Evolutionary conservation across 2,329 filamentous ascomycete species (phyloP), one percentile per base, ranked within the genome.

Genomic region (Fusarium sp.): DNA sequence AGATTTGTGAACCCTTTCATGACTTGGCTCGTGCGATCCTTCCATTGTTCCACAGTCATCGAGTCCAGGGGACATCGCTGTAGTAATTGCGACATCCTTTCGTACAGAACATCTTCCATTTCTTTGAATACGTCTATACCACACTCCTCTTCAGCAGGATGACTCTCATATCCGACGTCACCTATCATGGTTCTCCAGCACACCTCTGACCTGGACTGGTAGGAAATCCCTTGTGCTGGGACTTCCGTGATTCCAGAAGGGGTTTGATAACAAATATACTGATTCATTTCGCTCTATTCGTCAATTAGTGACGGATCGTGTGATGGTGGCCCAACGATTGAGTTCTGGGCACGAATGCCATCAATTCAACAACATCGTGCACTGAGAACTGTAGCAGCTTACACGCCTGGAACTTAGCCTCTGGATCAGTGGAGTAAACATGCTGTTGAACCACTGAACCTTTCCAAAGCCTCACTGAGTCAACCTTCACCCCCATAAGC

Each of bases 81-180:
- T 38, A 22, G 3, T 11, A 38, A 36, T 1, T 20, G 18, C 18
- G 10, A 3, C 35, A 38, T 38, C 36, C 22, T 11, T 18, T 12
- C 2, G 12, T 38, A 22, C 36, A 39, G 1, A 39, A 15, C 7
- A 1, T 20, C 6, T n/a, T 31, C 28, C 28, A 31, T 8, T 16
- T 48, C 20, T 31, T n/a, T 5, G 13, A 48, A 31, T 10, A 48
- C 0, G 2, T 48, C 28, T 5, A n/a, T 9, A 3, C 45, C 20
- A 6, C 26, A 31, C 0, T 3, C 3, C 2, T 31, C 28, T 30
- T 31, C 20, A 7, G 38, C 22, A 39, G 38, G 38, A 39, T 39
- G 7, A 2, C 12, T 1, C 1, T 13, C 7, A 38, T 14, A 5
- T 0, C 20, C 20, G 7, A n/a, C 15, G 14, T n/a, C 22, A 4